These are phyloP conservation scores for Claviceps cyperi DNA, from an alignment of 2,329 filamentous ascomycete species.

Conservation along the genomic window DNA sequence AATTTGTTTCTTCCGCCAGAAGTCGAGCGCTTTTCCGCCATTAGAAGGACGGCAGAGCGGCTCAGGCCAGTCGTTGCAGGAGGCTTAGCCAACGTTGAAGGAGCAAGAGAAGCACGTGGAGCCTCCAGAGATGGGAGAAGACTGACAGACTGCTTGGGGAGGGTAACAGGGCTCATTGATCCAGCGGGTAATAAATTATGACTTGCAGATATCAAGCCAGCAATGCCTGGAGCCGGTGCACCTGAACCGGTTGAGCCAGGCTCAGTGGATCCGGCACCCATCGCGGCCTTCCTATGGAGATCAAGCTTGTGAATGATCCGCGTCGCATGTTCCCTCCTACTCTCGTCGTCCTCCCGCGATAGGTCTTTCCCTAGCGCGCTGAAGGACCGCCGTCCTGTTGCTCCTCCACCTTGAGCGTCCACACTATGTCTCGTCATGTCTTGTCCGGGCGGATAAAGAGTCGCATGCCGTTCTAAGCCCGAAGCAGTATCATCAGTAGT, in stretches of 20 bases:
- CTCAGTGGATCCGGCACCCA: slow-evolving; percentile 29
- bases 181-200: slow-evolving; percentile 54
- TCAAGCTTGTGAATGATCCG: slow-evolving; percentile 90
- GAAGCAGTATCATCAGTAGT: slow-evolving; percentile 31
- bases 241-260: slow-evolving; percentile 15
- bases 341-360: slow-evolving; percentile 55
- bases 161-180: slow-evolving; percentile 16
- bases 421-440: slow-evolving; percentile 55
- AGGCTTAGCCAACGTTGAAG: slow-evolving; percentile 67
- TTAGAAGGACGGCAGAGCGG: slow-evolving; percentile 68
- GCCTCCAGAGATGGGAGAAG: slow-evolving; percentile 28
- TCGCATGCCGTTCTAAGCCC: slow-evolving; percentile 44
- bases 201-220: slow-evolving; percentile 72
- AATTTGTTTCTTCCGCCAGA: slow-evolving; percentile 51
- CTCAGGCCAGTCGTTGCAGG: slow-evolving; percentile 77
- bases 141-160: slow-evolving; percentile 15
- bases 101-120: slow-evolving; percentile 54
- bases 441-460: slow-evolving; percentile 46
- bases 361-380: slow-evolving; percentile 34
- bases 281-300: slow-evolving; percentile 65
- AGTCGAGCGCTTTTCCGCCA: slow-evolving; percentile 57
- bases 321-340: slow-evolving; percentile 64
- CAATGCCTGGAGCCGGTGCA: slow-evolving; percentile 50
- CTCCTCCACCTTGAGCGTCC: slow-evolving; percentile 39
- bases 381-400: slow-evolving; percentile 38